Base-by-base conservation (phyloP, 306 rosid genomes). In the Acacia melanoxylon region DNA sequence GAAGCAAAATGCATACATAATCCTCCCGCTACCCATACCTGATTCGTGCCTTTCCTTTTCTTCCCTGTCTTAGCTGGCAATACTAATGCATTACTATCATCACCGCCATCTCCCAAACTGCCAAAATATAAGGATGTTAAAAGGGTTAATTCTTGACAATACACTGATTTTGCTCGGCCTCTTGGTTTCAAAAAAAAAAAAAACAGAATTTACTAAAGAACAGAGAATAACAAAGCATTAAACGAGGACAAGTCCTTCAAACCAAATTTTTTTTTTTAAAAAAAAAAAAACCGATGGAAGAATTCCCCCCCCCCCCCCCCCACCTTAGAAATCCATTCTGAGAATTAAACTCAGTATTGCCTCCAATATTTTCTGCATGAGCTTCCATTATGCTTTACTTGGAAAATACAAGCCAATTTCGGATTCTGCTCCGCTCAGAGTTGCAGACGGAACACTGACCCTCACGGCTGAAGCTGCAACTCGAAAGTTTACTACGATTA, bases 31-130 rank as follows among this genome's bases (percentile, higher is more conserved):
- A 6, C 35, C 19, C 56, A 37, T 85, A 89, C 95, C 91, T 86
- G 77, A 65, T 87, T 48, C 44, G n/a, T 31, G 59, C 79, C 89
- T 81, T 91, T 89, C 85, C 85, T 89, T 81, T 87, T 87, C 82
- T 79, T 90, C 78, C 11, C 41, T 41, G 22, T 86, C 84, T 74
- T 89, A n/a, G 83, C 83, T 8, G 83, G 90, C 74, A 89, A 75
- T 59, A 85, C 59, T 10, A 86, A 48, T 25, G 87, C 86, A 40
- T 91, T 91, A 74, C 91, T 85, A 33, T 83, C 92, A 52, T 83
- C 83, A 56, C 80, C 89, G 41, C 80, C 85, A 49, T 31, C 85
- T 82, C 87, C 90, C 86, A 84, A 22, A 85, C 92, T 89, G 75
- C n/a, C 70, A 89, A 35, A 73, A 58, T 15, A 27, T 2, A 58